Evolutionary conservation across 257 asterid genomes (phyloP), one percentile per base, ranked within the genome.

Genomic region (Solanum commersonii): DNA sequence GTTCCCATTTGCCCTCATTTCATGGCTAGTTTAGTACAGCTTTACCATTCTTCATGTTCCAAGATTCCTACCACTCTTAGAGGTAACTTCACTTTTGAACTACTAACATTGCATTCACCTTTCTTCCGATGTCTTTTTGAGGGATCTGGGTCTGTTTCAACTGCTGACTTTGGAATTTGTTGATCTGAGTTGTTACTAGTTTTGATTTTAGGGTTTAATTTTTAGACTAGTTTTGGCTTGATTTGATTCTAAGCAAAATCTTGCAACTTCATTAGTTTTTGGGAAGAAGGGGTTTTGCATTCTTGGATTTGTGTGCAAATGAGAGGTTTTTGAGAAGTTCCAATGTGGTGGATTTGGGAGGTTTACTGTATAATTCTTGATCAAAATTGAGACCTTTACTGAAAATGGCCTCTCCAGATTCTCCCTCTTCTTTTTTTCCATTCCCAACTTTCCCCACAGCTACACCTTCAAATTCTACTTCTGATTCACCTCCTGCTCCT

Each of bases 391-490:
- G 83, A 56, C 5, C 22, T 35, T 44, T 84, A 85, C 44, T 46
- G 56, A 33, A 42, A 89, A 74, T 87, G 68, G 89, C 90, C 86
- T 71, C 95, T 25, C 94, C 95, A 79, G 77, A 60, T 88, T 82
- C 93, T 71, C 68, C 95, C 35, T 92, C 93, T 22, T 40, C 67
- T 86, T 89, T 90, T 74, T 16, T 87, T 20, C 92, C 96, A 46
- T 88, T 82, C 38, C 85, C 85, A 82, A 38, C 6, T 29, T 33
- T 82, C 29, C 70, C 85, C 20, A 13, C 93, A 76, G 40, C 88
- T 29, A 40, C 92, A 42, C 89, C 95, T 73, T 87, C 88, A 83
- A 88, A 88, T 88, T 23, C 84, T 89, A 84, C 90, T 8, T 73
- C 38, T 44, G 86, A 13, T 81, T 77, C 86, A 25, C 49, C 90